Conservation (phyloP, 345 rosid genomes). For the Eucalyptus virginea region DNA sequence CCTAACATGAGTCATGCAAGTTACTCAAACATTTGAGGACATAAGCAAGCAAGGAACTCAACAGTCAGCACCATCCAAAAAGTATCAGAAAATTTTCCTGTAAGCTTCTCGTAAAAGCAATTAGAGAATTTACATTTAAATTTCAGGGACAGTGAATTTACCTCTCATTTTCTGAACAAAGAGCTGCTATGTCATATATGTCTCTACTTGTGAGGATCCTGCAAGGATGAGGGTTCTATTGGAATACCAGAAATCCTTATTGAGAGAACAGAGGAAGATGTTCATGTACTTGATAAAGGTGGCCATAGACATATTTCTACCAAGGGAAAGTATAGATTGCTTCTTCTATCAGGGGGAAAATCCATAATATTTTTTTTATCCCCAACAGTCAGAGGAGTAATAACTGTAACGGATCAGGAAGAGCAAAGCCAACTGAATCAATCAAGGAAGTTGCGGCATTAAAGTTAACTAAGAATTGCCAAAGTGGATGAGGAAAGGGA, state of each 20-base stretch:
- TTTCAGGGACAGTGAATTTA: neutral
- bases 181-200: conserved; percentile 79
- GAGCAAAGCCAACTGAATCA: neutral
- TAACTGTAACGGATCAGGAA: neutral
- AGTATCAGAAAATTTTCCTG: neutral
- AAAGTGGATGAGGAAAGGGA: neutral
- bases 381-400: neutral
- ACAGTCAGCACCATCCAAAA: neutral
- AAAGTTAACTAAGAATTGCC: neutral
- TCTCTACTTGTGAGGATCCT: conserved; percentile 58
- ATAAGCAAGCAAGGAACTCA: neutral
- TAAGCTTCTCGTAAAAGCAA: neutral
- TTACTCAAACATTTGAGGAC: neutral
- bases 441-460: neutral
- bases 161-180: conserved; percentile 76
- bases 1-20: neutral
- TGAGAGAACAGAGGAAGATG: neutral
- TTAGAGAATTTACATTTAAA: neutral
- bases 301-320: neutral
- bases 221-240: neutral
- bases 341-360: neutral
- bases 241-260: neutral
- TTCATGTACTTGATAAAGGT: neutral
- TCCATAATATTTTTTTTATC: neutral
- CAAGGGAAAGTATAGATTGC: neutral